Evolutionary conservation across 805 yeast species (phyloP).

Genomic region (Candida glaebosa): DNA sequence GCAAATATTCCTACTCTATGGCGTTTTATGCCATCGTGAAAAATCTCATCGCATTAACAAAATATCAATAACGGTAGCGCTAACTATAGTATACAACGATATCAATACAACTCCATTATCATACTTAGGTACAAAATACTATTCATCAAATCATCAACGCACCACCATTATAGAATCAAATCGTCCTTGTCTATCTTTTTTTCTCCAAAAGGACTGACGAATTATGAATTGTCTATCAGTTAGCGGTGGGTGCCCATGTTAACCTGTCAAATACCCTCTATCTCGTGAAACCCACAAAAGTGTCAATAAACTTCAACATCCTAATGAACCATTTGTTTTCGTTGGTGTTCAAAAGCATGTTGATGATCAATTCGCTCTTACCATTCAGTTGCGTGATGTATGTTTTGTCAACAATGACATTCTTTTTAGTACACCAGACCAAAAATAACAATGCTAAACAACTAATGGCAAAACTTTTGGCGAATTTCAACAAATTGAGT

Average conservation of each 20-base stretch:
- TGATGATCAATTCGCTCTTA: conserved; percentile 39
- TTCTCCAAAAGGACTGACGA: too few species aligned
- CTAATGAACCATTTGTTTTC: conserved; percentile 45
- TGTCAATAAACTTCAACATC: conserved; percentile 31
- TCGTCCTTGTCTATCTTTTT: too few species aligned
- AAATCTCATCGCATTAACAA: conserved; percentile 3
- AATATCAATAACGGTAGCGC: conserved; percentile 2
- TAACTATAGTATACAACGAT: too few species aligned
- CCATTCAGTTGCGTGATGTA: conserved; percentile 30
- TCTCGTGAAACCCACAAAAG: conserved; percentile 35
- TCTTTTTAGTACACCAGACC: conserved; percentile 40
- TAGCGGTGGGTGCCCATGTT: too few species aligned
- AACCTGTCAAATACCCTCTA: conserved; percentile 1
- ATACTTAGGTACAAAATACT: too few species aligned
- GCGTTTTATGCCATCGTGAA: neutral
- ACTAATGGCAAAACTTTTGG: conserved; percentile 35
- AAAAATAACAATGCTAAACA: conserved; percentile 35
- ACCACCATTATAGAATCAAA: too few species aligned
- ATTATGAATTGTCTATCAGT: too few species aligned
- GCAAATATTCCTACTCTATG: neutral
- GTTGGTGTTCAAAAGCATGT: conserved; percentile 39
- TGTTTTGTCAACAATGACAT: conserved; percentile 36
- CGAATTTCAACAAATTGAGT: conserved; percentile 20
- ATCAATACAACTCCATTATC: too few species aligned
- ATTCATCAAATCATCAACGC: too few species aligned